Conservation (phyloP, 1,284 basidiomycete genomes). For the Heliocybe sulcata region DNA sequence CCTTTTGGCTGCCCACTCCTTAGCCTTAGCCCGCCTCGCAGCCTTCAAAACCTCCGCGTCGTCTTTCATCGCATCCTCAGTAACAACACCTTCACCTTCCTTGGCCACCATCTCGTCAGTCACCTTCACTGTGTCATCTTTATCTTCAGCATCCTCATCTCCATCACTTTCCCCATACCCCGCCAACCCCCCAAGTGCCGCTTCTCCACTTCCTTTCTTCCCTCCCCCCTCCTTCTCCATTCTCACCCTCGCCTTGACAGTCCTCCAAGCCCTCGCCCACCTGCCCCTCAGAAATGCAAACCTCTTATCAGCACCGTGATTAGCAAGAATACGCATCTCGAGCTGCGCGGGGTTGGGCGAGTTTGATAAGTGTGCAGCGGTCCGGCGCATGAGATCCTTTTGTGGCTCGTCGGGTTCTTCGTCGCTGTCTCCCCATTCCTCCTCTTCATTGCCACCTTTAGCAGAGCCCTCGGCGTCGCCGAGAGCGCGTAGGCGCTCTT, state of each 20-base stretch:
- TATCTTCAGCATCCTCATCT: conserved; percentile 14
- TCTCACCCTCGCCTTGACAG: conserved; percentile 35
- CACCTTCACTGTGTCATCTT: conserved; percentile 6
- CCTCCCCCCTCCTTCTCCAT: conserved; percentile 24
- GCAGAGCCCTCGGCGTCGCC: conserved; percentile 15
- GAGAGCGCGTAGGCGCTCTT: conserved; percentile 57
- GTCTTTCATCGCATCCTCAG: conserved; percentile 11
- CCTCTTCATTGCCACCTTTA: conserved; percentile 25
- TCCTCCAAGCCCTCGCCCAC: conserved; percentile 59
- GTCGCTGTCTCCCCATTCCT: conserved; percentile 62
- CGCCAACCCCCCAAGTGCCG: conserved; percentile 41
- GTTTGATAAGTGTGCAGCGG: conserved; percentile 56
- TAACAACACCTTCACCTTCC: not conserved
- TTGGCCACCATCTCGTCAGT: not conserved
- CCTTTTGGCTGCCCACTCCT: conserved; percentile 47
- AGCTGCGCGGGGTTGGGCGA: conserved; percentile 73
- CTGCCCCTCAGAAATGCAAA: conserved; percentile 78
- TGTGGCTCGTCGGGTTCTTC: conserved; percentile 71
- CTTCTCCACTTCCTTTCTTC: conserved; percentile 19
- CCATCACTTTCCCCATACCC: conserved; percentile 54
- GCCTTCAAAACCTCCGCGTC: conserved; percentile 32
- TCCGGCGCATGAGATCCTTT: conserved; percentile 65
- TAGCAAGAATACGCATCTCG: conserved; percentile 83
- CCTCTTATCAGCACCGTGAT: conserved; percentile 62
- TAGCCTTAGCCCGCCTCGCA: conserved; percentile 43